A percentile compares a stretch with the other conserved stretches of the same genome.
These are phyloP conservation scores for Yamadazyma akitaensis DNA, from an alignment of 805 yeast species.

Conservation along the genomic window DNA sequence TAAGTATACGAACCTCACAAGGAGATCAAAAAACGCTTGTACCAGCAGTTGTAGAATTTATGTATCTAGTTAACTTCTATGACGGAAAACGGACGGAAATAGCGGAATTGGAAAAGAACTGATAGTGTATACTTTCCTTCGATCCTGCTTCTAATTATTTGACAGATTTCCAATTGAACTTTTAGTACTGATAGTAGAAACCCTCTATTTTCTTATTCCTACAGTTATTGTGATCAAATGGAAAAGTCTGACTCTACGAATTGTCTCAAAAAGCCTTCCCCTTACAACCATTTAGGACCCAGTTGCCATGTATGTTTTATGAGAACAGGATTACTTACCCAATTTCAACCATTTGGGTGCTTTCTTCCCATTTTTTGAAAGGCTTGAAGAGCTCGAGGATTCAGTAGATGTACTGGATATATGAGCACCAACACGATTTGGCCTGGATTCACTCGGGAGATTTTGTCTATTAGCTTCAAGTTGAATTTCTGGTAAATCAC, in stretches of 20 bases:
- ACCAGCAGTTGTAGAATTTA: background rate
- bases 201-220: too few relatives aligned
- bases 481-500: constrained; percentile 34
- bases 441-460: constrained; percentile 18
- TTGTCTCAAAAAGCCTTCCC: background rate
- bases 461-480: constrained; percentile 31
- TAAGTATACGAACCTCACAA: too few relatives aligned
- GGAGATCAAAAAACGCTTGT: background rate
- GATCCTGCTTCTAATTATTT: too few relatives aligned
- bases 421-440: background rate
- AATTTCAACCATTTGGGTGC: constrained; percentile 28
- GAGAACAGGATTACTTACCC: constrained; percentile 2
- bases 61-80: too few relatives aligned
- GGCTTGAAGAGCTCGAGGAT: background rate
- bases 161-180: too few relatives aligned
- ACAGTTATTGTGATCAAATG: too few relatives aligned
- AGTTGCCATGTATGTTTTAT: too few relatives aligned
- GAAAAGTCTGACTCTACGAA: background rate
- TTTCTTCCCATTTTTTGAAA: background rate
- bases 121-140: too few relatives aligned
- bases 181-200: too few relatives aligned
- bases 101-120: too few relatives aligned
- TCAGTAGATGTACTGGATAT: background rate
- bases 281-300: too few relatives aligned
- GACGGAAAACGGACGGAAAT: too few relatives aligned